Conservation (phyloP, 1,139 yeast species). For the Debaryomyces nepalensis region DNA sequence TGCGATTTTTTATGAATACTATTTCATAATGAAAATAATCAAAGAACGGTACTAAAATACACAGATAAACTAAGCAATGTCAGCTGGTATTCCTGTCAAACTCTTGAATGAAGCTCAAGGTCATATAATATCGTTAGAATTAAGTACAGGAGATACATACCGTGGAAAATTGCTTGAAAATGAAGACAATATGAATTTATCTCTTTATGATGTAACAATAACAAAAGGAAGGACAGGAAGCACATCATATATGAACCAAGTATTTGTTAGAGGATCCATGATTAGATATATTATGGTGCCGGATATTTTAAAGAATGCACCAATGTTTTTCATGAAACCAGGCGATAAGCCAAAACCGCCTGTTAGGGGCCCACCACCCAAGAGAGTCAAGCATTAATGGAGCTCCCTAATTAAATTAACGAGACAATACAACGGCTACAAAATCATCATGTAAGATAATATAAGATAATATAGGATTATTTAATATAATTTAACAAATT, state of each 20-base stretch:
- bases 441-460: not conserved
- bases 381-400: constrained; percentile 27
- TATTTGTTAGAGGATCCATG: constrained; percentile 90
- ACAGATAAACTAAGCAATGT: constrained; percentile 38
- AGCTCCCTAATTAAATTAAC: constrained; percentile 1
- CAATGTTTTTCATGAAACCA: constrained; percentile 73
- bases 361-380: constrained; percentile 62
- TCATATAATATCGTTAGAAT: constrained; percentile 81
- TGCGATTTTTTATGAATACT: constrained; percentile 6
- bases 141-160: constrained; percentile 84
- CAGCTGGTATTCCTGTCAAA: constrained; percentile 82
- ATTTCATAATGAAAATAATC: not conserved
- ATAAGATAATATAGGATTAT: no score
- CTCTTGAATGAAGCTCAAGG: constrained; percentile 90
- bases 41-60: not conserved
- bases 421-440: not conserved
- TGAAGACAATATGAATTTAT: constrained; percentile 94
- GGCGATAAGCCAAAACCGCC: constrained; percentile 73
- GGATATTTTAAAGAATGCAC: constrained; percentile 85
- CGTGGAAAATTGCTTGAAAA: constrained; percentile 84
- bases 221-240: constrained; percentile 71
- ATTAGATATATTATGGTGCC: constrained; percentile 85
- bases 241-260: constrained; percentile 79
- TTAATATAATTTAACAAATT: no score
- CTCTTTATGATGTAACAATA: constrained; percentile 78